These are phyloP conservation scores for Arabidopsis lyrata DNA, from an alignment of 441 rosid genomes.

Conservation along the genomic window DNA sequence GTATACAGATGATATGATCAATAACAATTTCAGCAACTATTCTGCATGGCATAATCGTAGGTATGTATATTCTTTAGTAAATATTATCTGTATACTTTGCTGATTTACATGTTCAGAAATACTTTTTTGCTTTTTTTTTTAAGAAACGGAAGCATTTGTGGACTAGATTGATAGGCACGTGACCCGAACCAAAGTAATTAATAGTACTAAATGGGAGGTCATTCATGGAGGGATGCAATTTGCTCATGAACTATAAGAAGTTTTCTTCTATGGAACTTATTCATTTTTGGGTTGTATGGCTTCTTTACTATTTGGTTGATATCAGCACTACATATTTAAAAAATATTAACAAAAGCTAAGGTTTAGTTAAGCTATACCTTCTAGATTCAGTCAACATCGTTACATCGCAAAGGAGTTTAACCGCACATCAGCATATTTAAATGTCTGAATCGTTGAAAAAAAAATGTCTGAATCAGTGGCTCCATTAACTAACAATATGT, in stretches of 20 bases:
- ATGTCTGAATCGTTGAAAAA: neutral
- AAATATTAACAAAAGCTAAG: slow-evolving; percentile 20
- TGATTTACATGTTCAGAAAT: neutral
- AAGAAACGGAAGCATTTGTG: neutral
- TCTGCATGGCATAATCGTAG: slow-evolving; percentile 99
- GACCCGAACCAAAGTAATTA: slow-evolving; percentile 13
- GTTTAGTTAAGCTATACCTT: slow-evolving; percentile 19
- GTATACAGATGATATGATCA: slow-evolving; percentile 68
- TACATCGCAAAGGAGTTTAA: neutral
- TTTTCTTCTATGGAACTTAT: slow-evolving; percentile 1
- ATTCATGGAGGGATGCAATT: neutral
- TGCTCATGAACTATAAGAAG: slow-evolving; percentile 20
- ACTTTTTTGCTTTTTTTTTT: neutral
- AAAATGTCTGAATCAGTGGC: slow-evolving; percentile 1
- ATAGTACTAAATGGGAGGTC: neutral
- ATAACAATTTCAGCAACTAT: slow-evolving; percentile 79
- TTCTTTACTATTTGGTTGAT: slow-evolving; percentile 23
- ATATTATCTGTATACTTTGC: neutral
- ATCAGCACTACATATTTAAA: neutral
- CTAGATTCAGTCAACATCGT: slow-evolving; percentile 9
- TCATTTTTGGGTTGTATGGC: neutral
- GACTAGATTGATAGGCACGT: slow-evolving; percentile 16
- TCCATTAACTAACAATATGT: slow-evolving; percentile 7
- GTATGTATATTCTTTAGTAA: slow-evolving; percentile 45
- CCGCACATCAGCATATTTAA: slow-evolving; percentile 18